phyloP scores from a whole-genome alignment of 2,329 filamentous ascomycete genomes.

The Arthrobotrys sinensis region DNA sequence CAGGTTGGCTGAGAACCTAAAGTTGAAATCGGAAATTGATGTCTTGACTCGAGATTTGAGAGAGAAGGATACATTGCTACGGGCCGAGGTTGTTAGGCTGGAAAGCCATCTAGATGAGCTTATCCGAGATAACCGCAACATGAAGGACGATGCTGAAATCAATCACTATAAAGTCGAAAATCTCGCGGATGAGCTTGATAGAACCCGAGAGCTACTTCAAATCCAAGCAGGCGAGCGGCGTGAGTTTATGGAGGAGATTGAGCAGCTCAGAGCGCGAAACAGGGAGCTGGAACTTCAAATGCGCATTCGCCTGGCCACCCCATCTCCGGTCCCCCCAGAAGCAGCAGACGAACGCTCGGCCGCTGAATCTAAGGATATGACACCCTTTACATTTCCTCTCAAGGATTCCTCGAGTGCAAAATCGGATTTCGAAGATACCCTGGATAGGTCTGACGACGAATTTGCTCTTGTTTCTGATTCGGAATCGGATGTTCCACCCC shows the following conservation, averaged over 20 bases:
- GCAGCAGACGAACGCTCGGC: constrained; percentile 29
- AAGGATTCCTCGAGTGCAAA: constrained; percentile 57
- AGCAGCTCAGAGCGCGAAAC: constrained; percentile 49
- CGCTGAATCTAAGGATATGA: constrained; percentile 18
- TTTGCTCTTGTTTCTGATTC: constrained; percentile 53
- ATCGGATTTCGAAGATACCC: constrained; percentile 51
- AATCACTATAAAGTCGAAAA: constrained; percentile 60
- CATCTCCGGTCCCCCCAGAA: constrained; percentile 51
- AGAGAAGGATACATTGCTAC: constrained; percentile 53
- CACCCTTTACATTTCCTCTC: constrained; percentile 44
- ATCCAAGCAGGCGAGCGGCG: constrained; percentile 57
- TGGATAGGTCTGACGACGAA: constrained; percentile 52
- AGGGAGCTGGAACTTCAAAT: constrained; percentile 57
- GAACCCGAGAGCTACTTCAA: constrained; percentile 55
- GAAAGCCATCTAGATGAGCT: constrained; percentile 51
- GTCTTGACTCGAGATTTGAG: constrained; percentile 50
- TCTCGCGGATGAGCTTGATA: constrained; percentile 53
- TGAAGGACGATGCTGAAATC: constrained; percentile 59
- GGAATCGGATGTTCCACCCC: constrained; percentile 50
- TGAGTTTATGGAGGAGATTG: constrained; percentile 59
- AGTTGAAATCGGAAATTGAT: constrained; percentile 56
- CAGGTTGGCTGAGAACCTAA: constrained; percentile 49
- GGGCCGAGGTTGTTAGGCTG: constrained; percentile 46
- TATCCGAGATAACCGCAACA: constrained; percentile 53
- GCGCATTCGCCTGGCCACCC: constrained; percentile 49